Evolutionary conservation across 2,329 filamentous ascomycete genomes (phyloP), one percentile per base, ranked within the genome.

Genomic region (Magnaporthiopsis poae): DNA sequence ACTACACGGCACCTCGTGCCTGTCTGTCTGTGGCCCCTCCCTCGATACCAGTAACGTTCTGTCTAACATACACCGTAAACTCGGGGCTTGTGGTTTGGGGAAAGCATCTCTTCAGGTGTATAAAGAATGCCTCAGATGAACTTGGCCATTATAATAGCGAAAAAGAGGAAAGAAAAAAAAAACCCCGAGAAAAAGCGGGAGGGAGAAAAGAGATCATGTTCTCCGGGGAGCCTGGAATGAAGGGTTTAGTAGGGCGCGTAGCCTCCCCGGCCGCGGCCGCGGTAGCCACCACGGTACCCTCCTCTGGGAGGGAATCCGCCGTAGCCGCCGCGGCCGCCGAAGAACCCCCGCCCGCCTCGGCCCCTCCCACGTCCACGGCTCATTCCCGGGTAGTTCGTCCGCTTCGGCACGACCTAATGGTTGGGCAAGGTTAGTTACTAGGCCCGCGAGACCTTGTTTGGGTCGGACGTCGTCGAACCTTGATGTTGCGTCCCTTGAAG

Each of bases 371-470:
- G 83, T 35, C 92, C 92, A 70, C 94, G 88, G 71, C 86, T 90
- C 92, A 99, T 94, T 68, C 95, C 95, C 1, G 95, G 95, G 65
- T 99, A 82, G 76, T 99, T 99, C 72, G 95, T 99, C 69, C 95
- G 90, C 82, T 99, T 99, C 46, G 95, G 94, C 11, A 80, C 81
- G 75, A 98, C 95, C 71, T 72, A 56, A 29, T n/a, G 52, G 35
- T 11, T 39, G 11, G 5, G 25, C 2, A 59, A 9, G 5, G 62
- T 64, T 33, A 64, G 63, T 60, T 64, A 25, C 5, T 18, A 12
- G 9, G 9, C 25, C 15, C 59, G 3, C n/a, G 5, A 29, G 61
- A 7, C 27, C 4, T 13, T 5, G 12, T 12, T 0, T 33, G 60
- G 25, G 21, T 21, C 59, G 7, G 18, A 36, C 18, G n/a, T 3